A percentile compares a stretch with the other conserved stretches of the same genome.
Conservation (phyloP, 1,284 basidiomycete species). For the Puccinia polysora region DNA sequence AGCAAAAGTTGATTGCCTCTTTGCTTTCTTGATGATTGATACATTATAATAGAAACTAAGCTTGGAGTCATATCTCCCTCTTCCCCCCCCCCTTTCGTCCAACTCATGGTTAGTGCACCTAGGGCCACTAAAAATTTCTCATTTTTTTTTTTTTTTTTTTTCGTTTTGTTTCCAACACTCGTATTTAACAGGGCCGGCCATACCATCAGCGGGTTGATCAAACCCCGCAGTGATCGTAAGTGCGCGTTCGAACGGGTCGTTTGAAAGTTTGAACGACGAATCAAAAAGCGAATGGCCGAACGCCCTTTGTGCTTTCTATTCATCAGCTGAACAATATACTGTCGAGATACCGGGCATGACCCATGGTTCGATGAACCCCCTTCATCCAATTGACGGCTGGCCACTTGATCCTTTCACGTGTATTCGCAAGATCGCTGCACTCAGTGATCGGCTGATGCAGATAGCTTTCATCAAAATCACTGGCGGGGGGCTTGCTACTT, state of each 20-base stretch:
- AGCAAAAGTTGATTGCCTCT: too few species aligned
- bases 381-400: slow-evolving; percentile 40
- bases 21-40: too few species aligned
- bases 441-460: slow-evolving; percentile 1
- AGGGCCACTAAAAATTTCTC: too few species aligned
- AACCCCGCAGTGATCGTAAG: slow-evolving; percentile 22
- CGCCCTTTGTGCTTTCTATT: not conserved
- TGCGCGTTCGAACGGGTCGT: not conserved
- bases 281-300: not conserved
- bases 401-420: slow-evolving; percentile 15
- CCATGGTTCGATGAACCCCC: too few species aligned
- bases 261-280: not conserved
- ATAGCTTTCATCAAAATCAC: slow-evolving; percentile 8
- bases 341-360: slow-evolving; percentile 30
- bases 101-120: too few species aligned
- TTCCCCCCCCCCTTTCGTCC: too few species aligned
- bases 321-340: slow-evolving; percentile 4
- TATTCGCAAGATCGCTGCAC: not conserved
- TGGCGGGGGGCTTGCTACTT: slow-evolving; percentile 12
- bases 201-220: slow-evolving; percentile 3
- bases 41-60: too few species aligned
- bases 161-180: too few species aligned
- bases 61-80: too few species aligned
- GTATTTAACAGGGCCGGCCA: slow-evolving; percentile 24
- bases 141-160: too few species aligned